Conservation (phyloP, 2,329 filamentous ascomycete genomes). For the Diplodia corticola region DNA sequence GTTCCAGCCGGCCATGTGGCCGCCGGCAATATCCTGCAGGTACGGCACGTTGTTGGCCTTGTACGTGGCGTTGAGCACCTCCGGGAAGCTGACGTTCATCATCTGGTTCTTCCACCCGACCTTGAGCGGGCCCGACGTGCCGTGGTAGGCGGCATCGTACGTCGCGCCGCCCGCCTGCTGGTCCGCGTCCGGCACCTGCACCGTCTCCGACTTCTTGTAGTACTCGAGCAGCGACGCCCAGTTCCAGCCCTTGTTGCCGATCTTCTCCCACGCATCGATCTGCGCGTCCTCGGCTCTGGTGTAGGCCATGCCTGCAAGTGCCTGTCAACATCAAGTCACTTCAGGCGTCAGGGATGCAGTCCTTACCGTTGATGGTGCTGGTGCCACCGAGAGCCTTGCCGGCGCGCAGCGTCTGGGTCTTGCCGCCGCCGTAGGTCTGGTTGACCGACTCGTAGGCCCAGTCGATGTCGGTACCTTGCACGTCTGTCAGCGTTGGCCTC, state of each 20-base stretch:
- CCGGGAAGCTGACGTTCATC: slow-evolving; percentile 30
- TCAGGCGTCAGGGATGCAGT: background rate
- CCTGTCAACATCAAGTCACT: background rate
- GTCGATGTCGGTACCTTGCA: slow-evolving; percentile 36
- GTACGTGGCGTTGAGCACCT: slow-evolving; percentile 41
- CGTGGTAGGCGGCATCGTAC: slow-evolving; percentile 30
- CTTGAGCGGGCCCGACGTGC: slow-evolving; percentile 30
- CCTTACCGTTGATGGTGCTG: slow-evolving; percentile 44
- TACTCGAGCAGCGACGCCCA: slow-evolving; percentile 35
- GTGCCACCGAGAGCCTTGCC: slow-evolving; percentile 48
- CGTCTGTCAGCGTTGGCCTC: background rate
- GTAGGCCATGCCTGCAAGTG: slow-evolving; percentile 35
- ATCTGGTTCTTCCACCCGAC: slow-evolving; percentile 35
- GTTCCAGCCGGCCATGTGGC: slow-evolving; percentile 47
- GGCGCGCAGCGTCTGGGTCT: slow-evolving; percentile 28
- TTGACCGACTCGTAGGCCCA: slow-evolving; percentile 43
- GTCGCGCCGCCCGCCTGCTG: slow-evolving; percentile 30
- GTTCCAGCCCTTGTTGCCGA: slow-evolving; percentile 38
- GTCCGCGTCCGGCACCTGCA: slow-evolving; percentile 29
- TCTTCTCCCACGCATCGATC: slow-evolving; percentile 36
- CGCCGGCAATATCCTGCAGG: slow-evolving; percentile 47
- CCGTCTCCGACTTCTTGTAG: slow-evolving; percentile 33
- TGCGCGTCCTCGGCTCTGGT: slow-evolving; percentile 36
- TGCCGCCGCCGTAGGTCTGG: slow-evolving; percentile 39
- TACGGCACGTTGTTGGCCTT: slow-evolving; percentile 38